Conservation (phyloP, 2,329 filamentous ascomycete species). For the Gremmenia infestans region DNA sequence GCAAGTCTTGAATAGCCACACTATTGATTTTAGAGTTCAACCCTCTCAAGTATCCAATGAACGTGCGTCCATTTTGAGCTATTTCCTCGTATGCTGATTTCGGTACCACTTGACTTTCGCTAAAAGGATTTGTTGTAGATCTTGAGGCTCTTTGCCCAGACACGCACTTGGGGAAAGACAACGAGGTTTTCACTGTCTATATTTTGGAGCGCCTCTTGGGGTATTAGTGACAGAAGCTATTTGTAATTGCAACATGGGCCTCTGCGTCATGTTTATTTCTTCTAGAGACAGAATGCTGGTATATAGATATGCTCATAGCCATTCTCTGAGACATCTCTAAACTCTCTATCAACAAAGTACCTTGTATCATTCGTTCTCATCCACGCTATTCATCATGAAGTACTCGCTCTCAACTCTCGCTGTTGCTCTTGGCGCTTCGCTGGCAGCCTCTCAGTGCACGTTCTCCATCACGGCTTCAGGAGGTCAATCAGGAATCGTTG, state of each 20-base stretch:
- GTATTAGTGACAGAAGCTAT: neutral
- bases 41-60: too few relatives aligned
- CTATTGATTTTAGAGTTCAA: too few relatives aligned
- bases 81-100: neutral
- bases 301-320: neutral
- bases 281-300: neutral
- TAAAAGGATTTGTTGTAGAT: neutral
- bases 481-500: slow-evolving; percentile 45
- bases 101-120: neutral
- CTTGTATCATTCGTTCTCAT: neutral
- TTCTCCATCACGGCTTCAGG: slow-evolving; percentile 48
- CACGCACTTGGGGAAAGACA: too few relatives aligned
- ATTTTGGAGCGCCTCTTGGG: neutral
- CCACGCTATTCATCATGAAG: slow-evolving; percentile 34
- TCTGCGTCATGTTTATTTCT: neutral
- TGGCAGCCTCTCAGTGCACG: slow-evolving; percentile 40
- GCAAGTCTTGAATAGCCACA: too few relatives aligned
- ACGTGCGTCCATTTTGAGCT: neutral
- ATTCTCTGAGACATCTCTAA: neutral
- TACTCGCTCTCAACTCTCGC: slow-evolving; percentile 30
- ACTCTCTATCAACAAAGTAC: neutral
- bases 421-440: slow-evolving; percentile 32
- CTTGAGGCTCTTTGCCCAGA: neutral
- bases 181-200: neutral
- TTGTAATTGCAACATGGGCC: neutral